A percentile compares a stretch with the other conserved stretches of the same genome.
These are phyloP conservation scores for Carex sylvatica DNA, from an alignment of 202 grass and related monocot species.

Conservation along the genomic window DNA sequence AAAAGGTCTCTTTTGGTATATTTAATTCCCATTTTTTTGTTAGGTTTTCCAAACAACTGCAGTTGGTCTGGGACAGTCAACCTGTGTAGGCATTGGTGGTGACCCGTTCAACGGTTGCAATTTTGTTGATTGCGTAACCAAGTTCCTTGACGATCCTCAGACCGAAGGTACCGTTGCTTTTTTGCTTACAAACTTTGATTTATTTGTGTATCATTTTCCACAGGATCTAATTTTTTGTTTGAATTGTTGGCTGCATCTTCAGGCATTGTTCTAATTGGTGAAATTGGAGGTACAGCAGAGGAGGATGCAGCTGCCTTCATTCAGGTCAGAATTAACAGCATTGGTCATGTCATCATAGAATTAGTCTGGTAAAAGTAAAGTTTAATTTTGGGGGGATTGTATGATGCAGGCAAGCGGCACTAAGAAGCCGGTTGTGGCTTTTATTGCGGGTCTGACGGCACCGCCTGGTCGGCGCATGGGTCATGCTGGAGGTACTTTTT, in stretches of 20 bases:
- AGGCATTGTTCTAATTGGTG: conserved; percentile 96
- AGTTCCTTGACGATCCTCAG: conserved; percentile 95
- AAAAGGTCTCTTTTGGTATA: not conserved
- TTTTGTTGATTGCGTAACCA: conserved; percentile 93
- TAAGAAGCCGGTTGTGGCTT: conserved; percentile 90
- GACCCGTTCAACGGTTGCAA: conserved; percentile 98
- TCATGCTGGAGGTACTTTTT: conserved; percentile 85
- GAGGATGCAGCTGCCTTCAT: conserved; percentile 99
- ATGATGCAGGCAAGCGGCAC: conserved; percentile 76
- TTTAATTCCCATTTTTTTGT: conserved; percentile 2
- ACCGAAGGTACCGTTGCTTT: conserved; percentile 67
- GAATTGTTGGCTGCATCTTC: conserved; percentile 1
- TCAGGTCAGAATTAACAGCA: conserved; percentile 36
- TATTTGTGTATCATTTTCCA: not conserved
- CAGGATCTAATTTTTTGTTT: not conserved
- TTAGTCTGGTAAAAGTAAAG: not conserved
- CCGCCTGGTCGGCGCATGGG: conserved; percentile 97
- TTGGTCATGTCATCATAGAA: not conserved
- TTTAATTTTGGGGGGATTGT: not conserved
- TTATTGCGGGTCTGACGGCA: conserved; percentile 98
- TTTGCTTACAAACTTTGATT: not conserved
- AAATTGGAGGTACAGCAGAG: conserved; percentile 97
- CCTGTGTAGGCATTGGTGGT: conserved; percentile 95
- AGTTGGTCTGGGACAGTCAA: conserved; percentile 92
- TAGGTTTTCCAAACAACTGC: conserved; percentile 98